A percentile compares a stretch with the other conserved stretches of the same genome.
Evolutionary conservation across 2,329 filamentous ascomycete genomes (phyloP).

Genomic region (Pestalotiopsis sp.): DNA sequence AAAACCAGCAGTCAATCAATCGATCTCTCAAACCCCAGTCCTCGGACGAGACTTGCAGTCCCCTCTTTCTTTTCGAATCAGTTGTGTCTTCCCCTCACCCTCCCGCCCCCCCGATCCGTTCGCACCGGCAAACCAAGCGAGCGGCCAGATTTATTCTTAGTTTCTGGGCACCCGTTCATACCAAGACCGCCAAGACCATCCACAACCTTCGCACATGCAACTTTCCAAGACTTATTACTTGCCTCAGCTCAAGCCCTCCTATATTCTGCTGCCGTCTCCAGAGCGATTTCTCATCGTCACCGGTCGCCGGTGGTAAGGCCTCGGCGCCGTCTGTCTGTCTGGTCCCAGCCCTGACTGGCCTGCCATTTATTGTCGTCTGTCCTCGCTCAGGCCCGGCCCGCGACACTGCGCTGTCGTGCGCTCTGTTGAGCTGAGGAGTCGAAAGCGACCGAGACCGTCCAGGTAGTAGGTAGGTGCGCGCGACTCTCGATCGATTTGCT

Average conservation of each 20-base stretch:
- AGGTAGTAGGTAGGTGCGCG: background rate
- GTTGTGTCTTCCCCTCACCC: constrained; percentile 1
- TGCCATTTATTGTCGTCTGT: background rate
- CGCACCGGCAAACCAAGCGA: constrained; percentile 5
- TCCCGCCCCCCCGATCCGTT: background rate
- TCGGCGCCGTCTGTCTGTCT: background rate
- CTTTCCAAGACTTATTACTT: constrained; percentile 6
- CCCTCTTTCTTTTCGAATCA: background rate
- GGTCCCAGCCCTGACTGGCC: background rate
- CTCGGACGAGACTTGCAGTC: background rate
- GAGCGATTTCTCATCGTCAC: background rate
- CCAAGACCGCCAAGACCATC: constrained; percentile 12
- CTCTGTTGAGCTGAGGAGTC: background rate
- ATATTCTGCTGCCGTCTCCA: background rate
- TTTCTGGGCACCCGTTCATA: constrained; percentile 9
- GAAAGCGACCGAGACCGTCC: background rate
- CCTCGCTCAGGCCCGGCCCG: background rate
- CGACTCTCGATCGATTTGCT: background rate
- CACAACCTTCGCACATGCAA: constrained; percentile 12
- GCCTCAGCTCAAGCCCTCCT: constrained; percentile 2
- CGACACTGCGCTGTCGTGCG: background rate
- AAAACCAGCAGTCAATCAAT: background rate
- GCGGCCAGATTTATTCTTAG: constrained; percentile 10
- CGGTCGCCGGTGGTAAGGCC: background rate
- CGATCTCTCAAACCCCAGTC: background rate